Percentiles rank a stretch among this genome's conserved stretches.
phyloP scores from a whole-genome alignment of 148 eudicot species.

The Pouteria glomerata region DNA sequence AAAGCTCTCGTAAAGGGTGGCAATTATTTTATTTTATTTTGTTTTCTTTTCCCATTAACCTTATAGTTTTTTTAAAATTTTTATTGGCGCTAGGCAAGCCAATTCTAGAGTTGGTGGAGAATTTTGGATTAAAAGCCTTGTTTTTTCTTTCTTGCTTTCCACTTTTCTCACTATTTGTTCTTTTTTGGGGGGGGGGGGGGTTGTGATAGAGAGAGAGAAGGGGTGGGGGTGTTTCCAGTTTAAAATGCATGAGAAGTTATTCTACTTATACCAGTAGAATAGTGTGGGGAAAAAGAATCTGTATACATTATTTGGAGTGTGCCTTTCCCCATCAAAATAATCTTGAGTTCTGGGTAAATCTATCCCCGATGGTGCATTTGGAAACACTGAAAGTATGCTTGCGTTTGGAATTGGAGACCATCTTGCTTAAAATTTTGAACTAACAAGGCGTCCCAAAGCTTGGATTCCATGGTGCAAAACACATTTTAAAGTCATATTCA shows the following conservation, averaged over 20 bases:
- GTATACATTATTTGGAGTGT: too few relatives aligned
- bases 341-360: background rate
- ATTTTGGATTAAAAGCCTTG: background rate
- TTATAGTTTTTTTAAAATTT: background rate
- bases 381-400: background rate
- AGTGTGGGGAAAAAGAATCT: too few relatives aligned
- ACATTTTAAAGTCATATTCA: too few relatives aligned
- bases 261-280: too few relatives aligned
- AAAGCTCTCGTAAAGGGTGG: background rate
- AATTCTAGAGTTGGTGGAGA: conserved; percentile 1
- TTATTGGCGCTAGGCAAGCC: background rate
- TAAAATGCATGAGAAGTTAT: too few relatives aligned
- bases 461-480: too few relatives aligned
- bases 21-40: background rate
- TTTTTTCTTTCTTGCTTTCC: background rate
- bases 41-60: background rate
- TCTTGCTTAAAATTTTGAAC: background rate
- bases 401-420: background rate
- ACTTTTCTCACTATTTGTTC: too few relatives aligned
- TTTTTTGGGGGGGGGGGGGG: too few relatives aligned
- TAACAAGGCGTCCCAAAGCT: too few relatives aligned
- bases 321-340: background rate
- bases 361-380: background rate
- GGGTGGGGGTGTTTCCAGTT: too few relatives aligned
- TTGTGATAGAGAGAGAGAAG: too few relatives aligned